Conservation (phyloP, 2,329 filamentous ascomycete genomes). For the Neophaeococcomyces aloes region DNA sequence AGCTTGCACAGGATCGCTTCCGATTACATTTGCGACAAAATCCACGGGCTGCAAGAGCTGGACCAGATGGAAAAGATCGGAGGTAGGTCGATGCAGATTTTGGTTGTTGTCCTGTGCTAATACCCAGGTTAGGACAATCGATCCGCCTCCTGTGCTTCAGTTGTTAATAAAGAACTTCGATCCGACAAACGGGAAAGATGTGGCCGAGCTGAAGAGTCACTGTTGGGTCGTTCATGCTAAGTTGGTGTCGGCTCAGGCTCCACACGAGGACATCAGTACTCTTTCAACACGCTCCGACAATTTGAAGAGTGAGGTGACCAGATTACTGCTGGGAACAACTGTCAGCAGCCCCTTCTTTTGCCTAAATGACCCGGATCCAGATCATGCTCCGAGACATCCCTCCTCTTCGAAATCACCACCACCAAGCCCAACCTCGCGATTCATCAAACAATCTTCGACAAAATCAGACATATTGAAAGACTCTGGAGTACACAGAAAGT, state of each 20-base stretch:
- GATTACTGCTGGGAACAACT: constrained; percentile 17
- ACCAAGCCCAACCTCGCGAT: constrained; percentile 13
- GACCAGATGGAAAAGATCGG: constrained; percentile 37
- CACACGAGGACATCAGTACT: constrained; percentile 17
- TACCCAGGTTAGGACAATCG: constrained; percentile 29
- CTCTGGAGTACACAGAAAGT: constrained; percentile 9
- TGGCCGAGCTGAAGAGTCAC: constrained; percentile 27
- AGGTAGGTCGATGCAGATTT: constrained; percentile 34
- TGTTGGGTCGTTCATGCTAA: constrained; percentile 36
- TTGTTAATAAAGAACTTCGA: constrained; percentile 37
- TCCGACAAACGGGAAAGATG: constrained; percentile 28
- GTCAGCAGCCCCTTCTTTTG: constrained; percentile 34
- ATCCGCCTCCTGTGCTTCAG: constrained; percentile 39
- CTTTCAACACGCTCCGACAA: constrained; percentile 17
- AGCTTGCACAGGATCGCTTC: constrained; percentile 22
- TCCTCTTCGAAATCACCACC: constrained; percentile 10
- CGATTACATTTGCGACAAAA: constrained; percentile 37
- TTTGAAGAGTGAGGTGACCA: constrained; percentile 17
- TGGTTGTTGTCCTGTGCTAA: constrained; percentile 34
- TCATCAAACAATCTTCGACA: constrained; percentile 8
- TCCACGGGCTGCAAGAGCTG: constrained; percentile 36
- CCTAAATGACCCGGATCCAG: constrained; percentile 33
- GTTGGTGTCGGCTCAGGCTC: constrained; percentile 26
- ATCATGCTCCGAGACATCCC: constrained; percentile 31
- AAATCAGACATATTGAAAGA: constrained; percentile 3